phyloP scores from a whole-genome alignment of 164 flowering plant species.

The Chimonanthus praecox region DNA sequence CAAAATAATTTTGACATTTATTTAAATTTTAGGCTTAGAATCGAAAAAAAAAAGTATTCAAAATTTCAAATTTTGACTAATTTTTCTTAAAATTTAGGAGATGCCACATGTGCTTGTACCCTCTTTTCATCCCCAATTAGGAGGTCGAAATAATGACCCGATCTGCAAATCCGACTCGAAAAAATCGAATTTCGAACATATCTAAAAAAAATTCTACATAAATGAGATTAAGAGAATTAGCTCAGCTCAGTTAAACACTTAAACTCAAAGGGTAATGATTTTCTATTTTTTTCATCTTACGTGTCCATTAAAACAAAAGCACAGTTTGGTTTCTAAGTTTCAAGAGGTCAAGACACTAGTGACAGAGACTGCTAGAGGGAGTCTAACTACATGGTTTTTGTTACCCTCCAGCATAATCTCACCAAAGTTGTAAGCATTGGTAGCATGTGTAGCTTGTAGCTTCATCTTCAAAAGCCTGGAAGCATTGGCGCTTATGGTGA shows the following conservation, averaged over 20 bases:
- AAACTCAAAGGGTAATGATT: background rate
- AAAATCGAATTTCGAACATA: too few species aligned
- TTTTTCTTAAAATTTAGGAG: too few species aligned
- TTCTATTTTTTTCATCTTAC: background rate
- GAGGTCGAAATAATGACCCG: too few species aligned
- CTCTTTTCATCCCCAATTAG: too few species aligned
- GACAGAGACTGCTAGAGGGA: conserved; percentile 43
- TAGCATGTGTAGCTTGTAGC: conserved; percentile 34
- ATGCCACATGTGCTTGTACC: too few species aligned
- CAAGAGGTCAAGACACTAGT: conserved; percentile 23
- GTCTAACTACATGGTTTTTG: conserved; percentile 33
- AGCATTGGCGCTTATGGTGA: conserved; percentile 24
- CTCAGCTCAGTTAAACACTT: background rate
- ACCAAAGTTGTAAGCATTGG: conserved; percentile 44
- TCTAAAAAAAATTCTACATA: too few species aligned
- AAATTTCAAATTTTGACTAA: too few species aligned
- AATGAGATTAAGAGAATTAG: background rate
- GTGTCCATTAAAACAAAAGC: too few species aligned
- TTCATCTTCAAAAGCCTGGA: conserved; percentile 24
- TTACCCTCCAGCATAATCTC: conserved; percentile 40
- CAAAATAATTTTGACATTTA: too few species aligned
- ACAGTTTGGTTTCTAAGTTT: background rate
- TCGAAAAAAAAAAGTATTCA: too few species aligned
- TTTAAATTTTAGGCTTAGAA: too few species aligned
- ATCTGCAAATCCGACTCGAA: too few species aligned